Base-by-base conservation (phyloP, 1,284 basidiomycete species). In the Inonotus hispidus region DNA sequence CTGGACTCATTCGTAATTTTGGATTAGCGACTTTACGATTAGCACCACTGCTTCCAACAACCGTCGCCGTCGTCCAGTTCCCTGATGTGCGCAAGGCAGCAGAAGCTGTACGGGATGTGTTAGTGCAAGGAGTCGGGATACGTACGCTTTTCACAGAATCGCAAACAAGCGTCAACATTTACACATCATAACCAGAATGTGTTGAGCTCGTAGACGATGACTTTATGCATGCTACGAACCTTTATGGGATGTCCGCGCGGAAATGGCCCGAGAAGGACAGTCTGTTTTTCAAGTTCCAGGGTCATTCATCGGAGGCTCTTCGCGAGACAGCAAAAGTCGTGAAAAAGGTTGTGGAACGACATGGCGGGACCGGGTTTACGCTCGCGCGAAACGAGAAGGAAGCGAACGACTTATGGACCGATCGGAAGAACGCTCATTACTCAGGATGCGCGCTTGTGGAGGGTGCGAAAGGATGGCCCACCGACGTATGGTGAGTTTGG, bases 261-360 rank as follows among this genome's bases (percentile, higher is more conserved):
- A 80, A 79, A 63, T 93, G 85, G 75, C 83, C 83, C 0, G 86
- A 86, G 65, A 79, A 79, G 56, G 90, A 93, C 68, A 83, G 83
- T 32, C 78, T 95, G 13, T 94, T 93, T 78, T 88, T 95, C 80
- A 95, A 95, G 73, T 87, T 95, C 69, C 91, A 93, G 71, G 92
- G 90, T 3, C 78, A 82, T 25, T 82, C 85, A 1, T 71, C 78
- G 2, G 76, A 75, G 3, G 78, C 87, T 3, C 80, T 92, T 63
- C 69, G 78, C 10, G 87, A 92, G 66, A 84, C 87, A 0, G 83
- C 87, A 0, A 76, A 76, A 21, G 77, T 83, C 11, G 85, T 85
- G 43, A 71, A 82, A 64, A 71, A 74, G 32, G 79, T 93, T 49
- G 75, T 83, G 3, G 76, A 81, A 67, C 81, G 80, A 65, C 81